Evolutionary conservation across 2,329 filamentous ascomycete species (phyloP).

Genomic region (Microsporum ferrugineum): DNA sequence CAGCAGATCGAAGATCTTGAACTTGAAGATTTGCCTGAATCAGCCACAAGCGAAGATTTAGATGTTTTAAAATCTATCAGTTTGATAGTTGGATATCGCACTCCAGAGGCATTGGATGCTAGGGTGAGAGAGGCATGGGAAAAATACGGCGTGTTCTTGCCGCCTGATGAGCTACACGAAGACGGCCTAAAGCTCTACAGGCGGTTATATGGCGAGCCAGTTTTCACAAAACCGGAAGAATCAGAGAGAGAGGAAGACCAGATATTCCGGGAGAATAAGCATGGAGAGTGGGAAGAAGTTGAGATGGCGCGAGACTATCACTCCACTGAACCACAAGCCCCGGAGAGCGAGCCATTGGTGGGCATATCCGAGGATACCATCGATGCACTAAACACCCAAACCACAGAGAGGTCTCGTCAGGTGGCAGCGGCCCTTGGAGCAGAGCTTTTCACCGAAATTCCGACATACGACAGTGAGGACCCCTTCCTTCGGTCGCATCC

Average conservation of each 20-base stretch:
- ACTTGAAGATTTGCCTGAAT: conserved; percentile 19
- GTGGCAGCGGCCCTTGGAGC: conserved; percentile 3
- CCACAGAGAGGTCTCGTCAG: not conserved
- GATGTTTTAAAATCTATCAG: conserved; percentile 22
- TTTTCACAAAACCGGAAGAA: conserved; percentile 9
- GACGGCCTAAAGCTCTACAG: conserved; percentile 67
- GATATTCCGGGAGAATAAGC: conserved; percentile 29
- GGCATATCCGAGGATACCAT: not conserved
- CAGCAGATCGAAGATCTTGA: conserved; percentile 27
- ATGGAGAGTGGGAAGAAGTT: conserved; percentile 30
- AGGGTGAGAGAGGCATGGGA: conserved; percentile 59
- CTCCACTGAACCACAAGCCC: not conserved
- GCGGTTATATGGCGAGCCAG: conserved; percentile 66
- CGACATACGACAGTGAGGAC: conserved; percentile 30
- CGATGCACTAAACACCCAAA: not conserved
- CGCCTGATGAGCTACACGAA: conserved; percentile 55
- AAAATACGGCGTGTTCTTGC: conserved; percentile 64
- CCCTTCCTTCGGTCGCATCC: conserved; percentile 55
- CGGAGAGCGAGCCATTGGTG: not conserved
- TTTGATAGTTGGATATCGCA: conserved; percentile 23
- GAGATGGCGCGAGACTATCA: conserved; percentile 11
- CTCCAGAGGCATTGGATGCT: conserved; percentile 24
- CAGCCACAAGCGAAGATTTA: conserved; percentile 18
- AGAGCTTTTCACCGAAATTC: conserved; percentile 28
- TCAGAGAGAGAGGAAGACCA: conserved; percentile 23